These are phyloP conservation scores for Ambrosia hybrid DNA, from an alignment of 140 eudicot genomes.

Conservation along the genomic window DNA sequence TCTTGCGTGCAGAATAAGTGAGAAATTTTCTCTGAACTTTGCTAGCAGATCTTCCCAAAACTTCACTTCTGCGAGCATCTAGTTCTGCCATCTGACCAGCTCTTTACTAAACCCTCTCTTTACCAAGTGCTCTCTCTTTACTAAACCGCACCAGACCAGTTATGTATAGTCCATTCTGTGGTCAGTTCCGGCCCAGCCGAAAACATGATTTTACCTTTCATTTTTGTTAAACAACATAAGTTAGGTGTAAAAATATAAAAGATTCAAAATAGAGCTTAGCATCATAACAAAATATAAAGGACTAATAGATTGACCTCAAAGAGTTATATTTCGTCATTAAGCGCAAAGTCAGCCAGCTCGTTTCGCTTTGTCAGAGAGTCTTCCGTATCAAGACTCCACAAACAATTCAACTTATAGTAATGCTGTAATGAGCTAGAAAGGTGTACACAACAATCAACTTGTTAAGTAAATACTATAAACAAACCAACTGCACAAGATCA, in stretches of 20 bases:
- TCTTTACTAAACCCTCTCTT: no score
- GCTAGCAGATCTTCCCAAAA: constrained; percentile 79
- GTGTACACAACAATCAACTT: no score
- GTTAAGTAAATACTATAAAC: no score
- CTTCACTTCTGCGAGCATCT: constrained; percentile 75
- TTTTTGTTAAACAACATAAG: no score
- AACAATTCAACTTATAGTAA: no score
- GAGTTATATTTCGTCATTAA: constrained; percentile 79
- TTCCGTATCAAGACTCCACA: no score
- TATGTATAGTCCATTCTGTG: background rate
- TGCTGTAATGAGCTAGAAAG: no score
- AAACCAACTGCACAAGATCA: no score
- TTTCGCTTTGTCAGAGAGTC: constrained; percentile 62
- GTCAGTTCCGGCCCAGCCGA: background rate
- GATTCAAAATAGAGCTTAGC: background rate
- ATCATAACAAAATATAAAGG: background rate
- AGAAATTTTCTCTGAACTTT: constrained; percentile 62
- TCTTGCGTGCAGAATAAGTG: constrained; percentile 55
- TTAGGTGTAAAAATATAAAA: no score
- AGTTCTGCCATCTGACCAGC: constrained; percentile 99
- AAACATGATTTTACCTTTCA: background rate
- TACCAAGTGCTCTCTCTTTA: no score
- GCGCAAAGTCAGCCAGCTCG: constrained; percentile 75
- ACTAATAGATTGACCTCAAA: constrained; percentile 52
- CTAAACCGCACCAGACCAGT: background rate